Conservation (phyloP, 2,329 filamentous ascomycete species). For the Plenodomus biglobosus region DNA sequence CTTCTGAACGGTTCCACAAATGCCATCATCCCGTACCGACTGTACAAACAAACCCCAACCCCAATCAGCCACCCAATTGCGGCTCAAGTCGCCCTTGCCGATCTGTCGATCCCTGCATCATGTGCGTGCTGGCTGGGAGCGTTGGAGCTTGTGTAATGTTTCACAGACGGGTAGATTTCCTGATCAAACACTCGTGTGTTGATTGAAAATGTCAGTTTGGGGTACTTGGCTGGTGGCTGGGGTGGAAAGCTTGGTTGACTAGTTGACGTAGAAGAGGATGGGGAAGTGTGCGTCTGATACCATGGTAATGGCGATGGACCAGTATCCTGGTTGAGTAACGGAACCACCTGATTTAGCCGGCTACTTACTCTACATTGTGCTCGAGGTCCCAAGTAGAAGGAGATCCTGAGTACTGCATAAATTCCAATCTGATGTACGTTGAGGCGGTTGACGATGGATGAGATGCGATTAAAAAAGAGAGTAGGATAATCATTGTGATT, state of each 20-base stretch:
- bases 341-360: too few species aligned
- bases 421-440: too few species aligned
- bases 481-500: too few species aligned
- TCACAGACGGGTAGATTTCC: background rate
- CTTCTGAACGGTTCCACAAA: constrained; percentile 7
- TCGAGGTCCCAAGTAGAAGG: too few species aligned
- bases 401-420: too few species aligned
- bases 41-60: background rate
- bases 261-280: too few species aligned
- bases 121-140: background rate
- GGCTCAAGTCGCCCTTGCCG: constrained; percentile 10
- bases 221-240: background rate
- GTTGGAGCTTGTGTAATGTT: background rate
- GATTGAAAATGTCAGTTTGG: background rate
- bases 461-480: too few species aligned
- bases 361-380: too few species aligned
- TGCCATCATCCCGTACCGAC: constrained; percentile 3
- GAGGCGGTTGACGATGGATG: too few species aligned
- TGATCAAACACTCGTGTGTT: background rate
- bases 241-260: background rate
- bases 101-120: constrained; percentile 11
- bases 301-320: too few species aligned
- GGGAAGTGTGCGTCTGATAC: too few species aligned
- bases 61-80: constrained; percentile 13
- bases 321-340: too few species aligned